Conservation (phyloP, 2,329 filamentous ascomycete genomes). For the Biscogniauxia marginata region DNA sequence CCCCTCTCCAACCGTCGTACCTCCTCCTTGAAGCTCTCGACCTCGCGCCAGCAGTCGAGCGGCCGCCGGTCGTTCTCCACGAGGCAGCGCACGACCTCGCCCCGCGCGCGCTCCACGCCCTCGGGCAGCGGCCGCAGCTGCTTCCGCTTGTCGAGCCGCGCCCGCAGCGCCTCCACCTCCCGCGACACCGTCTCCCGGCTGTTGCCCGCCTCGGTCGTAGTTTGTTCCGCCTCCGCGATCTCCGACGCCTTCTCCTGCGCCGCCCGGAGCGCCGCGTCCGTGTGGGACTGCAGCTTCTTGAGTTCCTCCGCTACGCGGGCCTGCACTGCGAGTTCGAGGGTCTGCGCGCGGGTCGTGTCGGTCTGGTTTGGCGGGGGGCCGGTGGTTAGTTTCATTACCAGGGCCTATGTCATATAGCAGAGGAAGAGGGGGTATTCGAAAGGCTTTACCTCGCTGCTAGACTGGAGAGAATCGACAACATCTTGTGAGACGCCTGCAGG, state of each 20-base stretch:
- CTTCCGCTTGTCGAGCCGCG: conserved; percentile 61
- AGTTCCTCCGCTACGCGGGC: conserved; percentile 83
- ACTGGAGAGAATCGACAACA: conserved; percentile 78
- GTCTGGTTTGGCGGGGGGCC: conserved; percentile 55
- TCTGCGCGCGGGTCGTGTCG: conserved; percentile 80
- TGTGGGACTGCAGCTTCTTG: conserved; percentile 70
- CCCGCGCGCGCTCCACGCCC: conserved; percentile 70
- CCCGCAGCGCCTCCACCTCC: conserved; percentile 58
- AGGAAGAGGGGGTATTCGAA: neutral
- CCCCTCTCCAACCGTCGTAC: conserved; percentile 80
- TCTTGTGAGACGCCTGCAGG: conserved; percentile 69
- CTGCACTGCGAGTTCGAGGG: conserved; percentile 85
- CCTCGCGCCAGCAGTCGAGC: conserved; percentile 92
- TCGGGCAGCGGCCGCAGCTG: conserved; percentile 68
- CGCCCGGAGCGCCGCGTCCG: conserved; percentile 65
- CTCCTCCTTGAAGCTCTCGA: conserved; percentile 85
- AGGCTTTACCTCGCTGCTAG: conserved; percentile 75
- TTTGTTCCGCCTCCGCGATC: conserved; percentile 33
- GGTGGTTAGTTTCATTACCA: neutral
- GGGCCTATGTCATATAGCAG: neutral
- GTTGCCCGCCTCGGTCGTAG: conserved; percentile 23
- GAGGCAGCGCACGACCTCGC: conserved; percentile 76
- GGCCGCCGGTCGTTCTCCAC: conserved; percentile 81
- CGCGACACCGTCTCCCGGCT: conserved; percentile 53
- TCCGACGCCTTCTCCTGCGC: conserved; percentile 58